phyloP scores from a whole-genome alignment of 1,284 basidiomycete genomes.

The Singerocomus inundabilis region DNA sequence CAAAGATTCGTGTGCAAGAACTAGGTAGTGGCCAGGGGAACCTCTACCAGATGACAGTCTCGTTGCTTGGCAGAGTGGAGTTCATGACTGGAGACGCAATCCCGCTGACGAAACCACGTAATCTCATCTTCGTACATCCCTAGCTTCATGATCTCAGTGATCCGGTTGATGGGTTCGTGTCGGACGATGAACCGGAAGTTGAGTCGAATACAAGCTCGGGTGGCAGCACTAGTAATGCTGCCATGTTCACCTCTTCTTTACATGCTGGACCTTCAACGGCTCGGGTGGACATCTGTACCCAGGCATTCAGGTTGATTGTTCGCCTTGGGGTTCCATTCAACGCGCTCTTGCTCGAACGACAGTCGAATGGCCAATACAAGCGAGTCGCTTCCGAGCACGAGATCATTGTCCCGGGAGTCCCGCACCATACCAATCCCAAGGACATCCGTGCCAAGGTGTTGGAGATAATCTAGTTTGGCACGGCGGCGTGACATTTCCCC shows the following conservation, averaged over 20 bases:
- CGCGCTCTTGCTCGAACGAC: background rate
- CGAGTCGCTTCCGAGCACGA: slow-evolving; percentile 7
- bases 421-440: background rate
- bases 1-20: no score
- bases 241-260: background rate
- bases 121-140: slow-evolving; percentile 8
- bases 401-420: slow-evolving; percentile 2
- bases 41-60: background rate
- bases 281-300: background rate
- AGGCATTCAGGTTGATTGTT: background rate
- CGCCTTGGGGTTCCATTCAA: slow-evolving; percentile 5
- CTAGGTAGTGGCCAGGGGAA: background rate
- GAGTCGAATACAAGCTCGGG: background rate
- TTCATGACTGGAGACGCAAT: slow-evolving; percentile 7
- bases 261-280: background rate
- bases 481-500: no score
- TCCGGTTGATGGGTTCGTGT: background rate
- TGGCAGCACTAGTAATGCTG: background rate
- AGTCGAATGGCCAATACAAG: background rate
- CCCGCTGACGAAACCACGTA: background rate
- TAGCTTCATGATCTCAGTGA: slow-evolving; percentile 7
- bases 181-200: background rate
- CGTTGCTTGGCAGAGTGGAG: slow-evolving; percentile 2
- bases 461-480: background rate
- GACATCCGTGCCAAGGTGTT: background rate